Evolutionary conservation across 495 filamentous ascomycete genomes (phyloP), one percentile per base, ranked within the genome.

Genomic region (Penicillium crystallinum): DNA sequence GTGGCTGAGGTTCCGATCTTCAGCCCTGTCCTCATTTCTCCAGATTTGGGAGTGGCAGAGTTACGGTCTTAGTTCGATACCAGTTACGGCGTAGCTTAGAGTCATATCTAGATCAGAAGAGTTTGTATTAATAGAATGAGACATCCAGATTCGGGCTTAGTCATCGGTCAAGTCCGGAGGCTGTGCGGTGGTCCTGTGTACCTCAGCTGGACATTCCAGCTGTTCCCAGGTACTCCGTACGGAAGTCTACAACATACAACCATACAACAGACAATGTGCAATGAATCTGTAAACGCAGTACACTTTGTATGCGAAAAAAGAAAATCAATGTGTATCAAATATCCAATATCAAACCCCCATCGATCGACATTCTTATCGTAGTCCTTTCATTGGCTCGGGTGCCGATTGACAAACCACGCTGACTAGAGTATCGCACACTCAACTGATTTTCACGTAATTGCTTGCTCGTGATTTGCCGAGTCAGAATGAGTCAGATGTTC

Each of bases 371-470:
- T 14, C 70, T 73, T 73, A 73, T 73, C 70, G 61, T 6, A 4
- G 6, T 0, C 1, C 11, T 14, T 33, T 66, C 33, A 71, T 73
- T 73, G 68, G 70, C 31, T 31, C 44, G 23, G 0, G 2, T 10
- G 3, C 21, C 6, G 31, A 50, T 57, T 73, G 70, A 73, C 70
- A 70, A 66, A 73, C 67, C 35, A 15, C 56, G 66, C 62, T 71
- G 70, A 73, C 68, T 72, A 43, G 36, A 41, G 33, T 33, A 7
- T 33, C 37, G 29, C 48, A 41, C 36, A 42, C 42, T 33, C 36
- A 23, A 41, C 38, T 42, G 48, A 50, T 42, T 33, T 42, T 42
- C 48, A 25, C 48, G 48, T 50, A 50, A 50, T 42, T 41, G 19
- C 19, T 41, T 40, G 18, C 27, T 35, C 12, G 12, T 41, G 17